Base-by-base conservation (phyloP, 352 stramenopile genomes). In the Plasmopara muralis region DNA sequence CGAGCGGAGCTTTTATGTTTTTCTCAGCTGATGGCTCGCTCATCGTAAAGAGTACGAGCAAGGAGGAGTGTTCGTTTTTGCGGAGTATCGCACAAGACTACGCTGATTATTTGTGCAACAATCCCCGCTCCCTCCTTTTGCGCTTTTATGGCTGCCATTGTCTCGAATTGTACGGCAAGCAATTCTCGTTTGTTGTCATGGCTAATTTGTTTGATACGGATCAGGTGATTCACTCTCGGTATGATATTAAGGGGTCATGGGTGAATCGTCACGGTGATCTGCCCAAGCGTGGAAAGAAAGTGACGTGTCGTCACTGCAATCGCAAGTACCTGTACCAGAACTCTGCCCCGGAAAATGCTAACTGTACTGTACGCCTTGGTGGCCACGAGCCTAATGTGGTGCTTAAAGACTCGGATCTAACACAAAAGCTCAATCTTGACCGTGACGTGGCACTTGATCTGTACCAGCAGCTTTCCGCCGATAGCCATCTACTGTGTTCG, bases 101-200 rank as follows among this genome's bases (percentile, higher is more conserved):
- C 50, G 78, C 77, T 13, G 70, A 91, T 20, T 95, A 96, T 55
- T 42, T 97, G 58, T 84, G 83, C 50, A 70, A 74, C 12, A 84
- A 95, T 60, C 86, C 84, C 40, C 83, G 85, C 34, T 93, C 81
- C 28, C 55, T 96, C 16, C 62, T 97, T 16, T 88, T 87, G 30
- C 86, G 89, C 35, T 96, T 96, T 33, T 95, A 95, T 50, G 89
- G 89, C 6, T 95, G 86, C 46, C 88, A 97, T 54, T 89, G 82
- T 38, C 66, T 97, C 35, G 74, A 91, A 50, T 55, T 97, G 38
- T 96, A 96, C 57, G 83, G 87, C n/a, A 88, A 94, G 51, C 74
- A 91, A 62, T 95, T 96, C 31, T 92, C 72, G 28, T 97, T 97
- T 40, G 82, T 97, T 9, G 87, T 97, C 29, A 97, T 97, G 87